phyloP scores from a whole-genome alignment of 805 yeast genomes.

The Nakazawaea molendinolei region DNA sequence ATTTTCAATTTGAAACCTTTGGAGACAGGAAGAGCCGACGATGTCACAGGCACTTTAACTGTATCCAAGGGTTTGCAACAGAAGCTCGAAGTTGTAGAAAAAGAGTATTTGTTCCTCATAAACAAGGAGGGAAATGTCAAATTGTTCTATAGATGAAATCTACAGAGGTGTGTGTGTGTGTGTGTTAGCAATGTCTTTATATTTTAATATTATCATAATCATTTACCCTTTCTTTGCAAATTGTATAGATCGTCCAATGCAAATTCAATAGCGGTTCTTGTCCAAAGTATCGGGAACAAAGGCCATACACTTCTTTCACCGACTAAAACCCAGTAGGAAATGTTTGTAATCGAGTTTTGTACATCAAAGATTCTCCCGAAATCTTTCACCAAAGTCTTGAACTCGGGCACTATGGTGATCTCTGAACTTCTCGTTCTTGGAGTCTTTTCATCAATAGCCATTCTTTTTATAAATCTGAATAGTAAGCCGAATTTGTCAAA shows the following conservation, averaged over 20 bases:
- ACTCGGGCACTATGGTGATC: slow-evolving; percentile 84
- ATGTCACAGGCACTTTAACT: slow-evolving; percentile 66
- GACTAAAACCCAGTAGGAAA: slow-evolving; percentile 81
- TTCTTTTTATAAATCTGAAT: slow-evolving; percentile 60
- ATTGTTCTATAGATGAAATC: slow-evolving; percentile 33
- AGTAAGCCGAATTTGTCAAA: slow-evolving; percentile 73
- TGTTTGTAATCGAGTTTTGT: slow-evolving; percentile 60
- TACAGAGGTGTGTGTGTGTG: neutral
- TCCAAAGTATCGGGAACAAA: slow-evolving; percentile 72
- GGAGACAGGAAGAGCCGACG: slow-evolving; percentile 76
- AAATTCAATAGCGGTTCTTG: slow-evolving; percentile 86
- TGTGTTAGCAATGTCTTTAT: neutral
- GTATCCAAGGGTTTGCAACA: slow-evolving; percentile 47
- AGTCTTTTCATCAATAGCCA: slow-evolving; percentile 83
- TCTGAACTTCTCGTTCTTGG: slow-evolving; percentile 72
- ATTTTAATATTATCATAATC: too few species aligned
- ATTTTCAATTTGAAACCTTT: slow-evolving; percentile 59
- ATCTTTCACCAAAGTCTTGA: slow-evolving; percentile 61
- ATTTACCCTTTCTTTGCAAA: slow-evolving; percentile 18
- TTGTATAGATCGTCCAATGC: slow-evolving; percentile 72
- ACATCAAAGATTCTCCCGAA: slow-evolving; percentile 76
- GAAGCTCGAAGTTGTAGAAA: slow-evolving; percentile 36
- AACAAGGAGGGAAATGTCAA: slow-evolving; percentile 46
- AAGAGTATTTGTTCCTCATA: slow-evolving; percentile 55
- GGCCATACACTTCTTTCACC: slow-evolving; percentile 97